These are phyloP conservation scores for Pilatotrama ljubarskyi DNA, from an alignment of 768 basidiomycete genomes.

Conservation along the genomic window DNA sequence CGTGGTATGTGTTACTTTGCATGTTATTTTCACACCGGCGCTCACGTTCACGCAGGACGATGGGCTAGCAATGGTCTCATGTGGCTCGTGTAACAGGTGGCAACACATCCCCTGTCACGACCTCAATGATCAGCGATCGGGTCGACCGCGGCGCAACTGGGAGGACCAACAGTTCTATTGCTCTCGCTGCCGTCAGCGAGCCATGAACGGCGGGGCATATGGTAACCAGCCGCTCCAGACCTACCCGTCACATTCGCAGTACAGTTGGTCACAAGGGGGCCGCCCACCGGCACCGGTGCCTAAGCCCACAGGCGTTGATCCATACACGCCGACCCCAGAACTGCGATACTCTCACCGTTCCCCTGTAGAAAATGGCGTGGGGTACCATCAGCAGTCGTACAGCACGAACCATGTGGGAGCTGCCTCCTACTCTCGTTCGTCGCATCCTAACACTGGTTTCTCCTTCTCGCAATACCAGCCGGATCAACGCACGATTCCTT, in stretches of 20 bases:
- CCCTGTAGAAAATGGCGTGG: conserved; percentile 14
- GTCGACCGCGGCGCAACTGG: conserved; percentile 78
- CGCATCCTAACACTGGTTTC: conserved; percentile 21
- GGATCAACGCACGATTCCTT: conserved; percentile 26
- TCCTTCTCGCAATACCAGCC: conserved; percentile 33
- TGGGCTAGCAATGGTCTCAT: conserved; percentile 75
- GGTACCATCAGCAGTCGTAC: conserved; percentile 18
- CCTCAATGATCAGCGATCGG: conserved; percentile 59
- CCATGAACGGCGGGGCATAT: conserved; percentile 10
- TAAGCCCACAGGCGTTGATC: conserved; percentile 8
- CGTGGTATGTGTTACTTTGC: conserved; percentile 51
- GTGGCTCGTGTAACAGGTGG: conserved; percentile 82
- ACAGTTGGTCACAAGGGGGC: conserved; percentile 8
- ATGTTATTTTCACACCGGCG: conserved; percentile 3
- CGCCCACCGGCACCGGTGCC: not conserved
- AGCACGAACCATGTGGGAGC: conserved; percentile 12
- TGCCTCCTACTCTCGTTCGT: conserved; percentile 20
- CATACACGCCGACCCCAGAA: conserved; percentile 17
- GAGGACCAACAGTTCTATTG: conserved; percentile 83
- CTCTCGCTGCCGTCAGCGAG: conserved; percentile 47
- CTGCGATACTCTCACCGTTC: conserved; percentile 17
- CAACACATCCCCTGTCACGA: conserved; percentile 91
- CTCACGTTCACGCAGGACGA: conserved; percentile 59
- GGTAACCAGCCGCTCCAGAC: not conserved
- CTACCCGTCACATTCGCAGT: conserved; percentile 14